phyloP scores from a whole-genome alignment of 2,329 filamentous ascomycete genomes.

The Hypoxylon sp. region DNA sequence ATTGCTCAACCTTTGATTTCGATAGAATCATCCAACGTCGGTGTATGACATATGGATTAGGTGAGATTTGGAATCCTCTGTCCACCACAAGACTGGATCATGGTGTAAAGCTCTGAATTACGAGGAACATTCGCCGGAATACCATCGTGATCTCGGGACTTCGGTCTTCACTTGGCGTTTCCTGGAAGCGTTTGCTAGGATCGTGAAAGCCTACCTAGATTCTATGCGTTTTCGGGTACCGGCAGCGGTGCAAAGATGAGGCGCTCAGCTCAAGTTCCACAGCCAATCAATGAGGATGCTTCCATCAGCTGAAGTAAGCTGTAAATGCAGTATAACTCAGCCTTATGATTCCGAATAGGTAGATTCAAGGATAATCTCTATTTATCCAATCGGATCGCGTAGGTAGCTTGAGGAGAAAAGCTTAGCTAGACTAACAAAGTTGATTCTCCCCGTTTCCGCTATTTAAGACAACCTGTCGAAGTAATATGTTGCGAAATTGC shows the following conservation, averaged over 20 bases:
- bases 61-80: conserved; percentile 26
- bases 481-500: conserved; percentile 23
- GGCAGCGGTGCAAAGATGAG: conserved; percentile 18
- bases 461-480: not conserved
- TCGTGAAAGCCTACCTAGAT: conserved; percentile 5
- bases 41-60: conserved; percentile 20
- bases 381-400: not conserved
- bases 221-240: conserved; percentile 10
- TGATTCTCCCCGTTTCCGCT: not conserved
- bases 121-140: not conserved
- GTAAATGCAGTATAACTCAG: conserved; percentile 18
- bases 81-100: not conserved
- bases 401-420: conserved; percentile 2
- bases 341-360: conserved; percentile 17
- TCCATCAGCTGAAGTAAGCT: conserved; percentile 17
- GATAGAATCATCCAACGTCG: conserved; percentile 10
- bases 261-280: conserved; percentile 22
- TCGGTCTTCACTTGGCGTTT: not conserved
- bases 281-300: conserved; percentile 24
- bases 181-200: not conserved
- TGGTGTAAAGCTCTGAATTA: not conserved
- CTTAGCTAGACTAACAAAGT: conserved; percentile 7
- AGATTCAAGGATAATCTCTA: conserved; percentile 1
- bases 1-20: conserved; percentile 3
- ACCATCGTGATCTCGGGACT: not conserved